These are phyloP conservation scores for Vaccinium corymbosum DNA, from an alignment of 148 eudicot genomes.

Conservation along the genomic window DNA sequence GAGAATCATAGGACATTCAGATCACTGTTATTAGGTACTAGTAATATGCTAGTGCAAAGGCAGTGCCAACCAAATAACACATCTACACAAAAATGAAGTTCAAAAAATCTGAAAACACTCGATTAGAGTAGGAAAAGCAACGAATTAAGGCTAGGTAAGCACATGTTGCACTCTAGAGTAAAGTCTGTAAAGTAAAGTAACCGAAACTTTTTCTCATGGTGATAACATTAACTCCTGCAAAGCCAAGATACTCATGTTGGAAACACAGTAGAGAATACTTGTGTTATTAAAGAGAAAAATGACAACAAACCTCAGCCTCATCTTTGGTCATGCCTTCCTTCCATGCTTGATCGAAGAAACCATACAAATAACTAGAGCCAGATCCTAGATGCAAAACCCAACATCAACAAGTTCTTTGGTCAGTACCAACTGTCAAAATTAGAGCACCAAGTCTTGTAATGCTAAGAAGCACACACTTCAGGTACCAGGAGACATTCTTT, in stretches of 20 bases:
- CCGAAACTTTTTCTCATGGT: not conserved
- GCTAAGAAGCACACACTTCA: not conserved
- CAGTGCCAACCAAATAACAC: not conserved
- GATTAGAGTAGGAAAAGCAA: not conserved
- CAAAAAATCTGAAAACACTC: not conserved
- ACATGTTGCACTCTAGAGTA: not conserved
- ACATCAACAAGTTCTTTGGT: not conserved
- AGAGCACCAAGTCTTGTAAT: not conserved
- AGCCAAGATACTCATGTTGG: not conserved
- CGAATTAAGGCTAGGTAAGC: not conserved
- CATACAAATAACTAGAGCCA: slow-evolving; percentile 79
- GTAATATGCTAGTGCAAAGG: not conserved
- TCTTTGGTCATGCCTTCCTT: slow-evolving; percentile 75
- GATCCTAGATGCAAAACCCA: slow-evolving; percentile 44
- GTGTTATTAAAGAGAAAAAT: not conserved
- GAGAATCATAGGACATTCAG: not conserved
- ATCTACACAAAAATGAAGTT: not conserved
- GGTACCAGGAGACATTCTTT: not conserved
- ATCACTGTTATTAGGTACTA: not conserved
- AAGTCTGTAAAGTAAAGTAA: not conserved
- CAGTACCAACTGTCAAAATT: not conserved
- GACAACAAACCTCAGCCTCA: slow-evolving; percentile 71
- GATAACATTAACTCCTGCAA: not conserved
- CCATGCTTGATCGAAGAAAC: slow-evolving; percentile 85
- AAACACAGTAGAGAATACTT: not conserved